Percentiles rank a stretch among this genome's conserved stretches.
These are phyloP conservation scores for Chlamydomonas sphaeroides DNA, from an alignment of 139 green algal genomes.

Conservation along the genomic window DNA sequence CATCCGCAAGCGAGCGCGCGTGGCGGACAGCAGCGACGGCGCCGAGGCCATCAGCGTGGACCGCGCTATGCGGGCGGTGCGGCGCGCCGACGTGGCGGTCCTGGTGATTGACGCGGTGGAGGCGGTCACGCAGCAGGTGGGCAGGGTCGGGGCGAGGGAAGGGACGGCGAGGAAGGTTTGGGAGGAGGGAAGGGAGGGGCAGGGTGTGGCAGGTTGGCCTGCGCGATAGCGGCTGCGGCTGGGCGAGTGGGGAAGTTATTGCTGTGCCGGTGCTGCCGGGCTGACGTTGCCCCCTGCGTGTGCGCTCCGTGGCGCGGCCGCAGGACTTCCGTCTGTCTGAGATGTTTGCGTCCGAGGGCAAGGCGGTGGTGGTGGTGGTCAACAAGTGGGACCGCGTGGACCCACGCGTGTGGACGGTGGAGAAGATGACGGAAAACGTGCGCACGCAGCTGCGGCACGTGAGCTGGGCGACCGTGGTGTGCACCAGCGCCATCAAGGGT, in stretches of 20 bases:
- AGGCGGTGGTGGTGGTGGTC: constrained; percentile 90
- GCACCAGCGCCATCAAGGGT: constrained; percentile 82
- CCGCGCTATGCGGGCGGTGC: constrained; percentile 85
- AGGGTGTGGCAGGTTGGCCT: too few species aligned
- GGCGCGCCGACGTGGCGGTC: constrained; percentile 88
- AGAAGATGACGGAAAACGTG: constrained; percentile 70
- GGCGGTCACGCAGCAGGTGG: constrained; percentile 85
- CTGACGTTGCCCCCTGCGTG: too few species aligned
- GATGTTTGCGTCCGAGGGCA: constrained; percentile 77
- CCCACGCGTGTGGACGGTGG: constrained; percentile 36
- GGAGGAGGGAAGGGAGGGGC: too few species aligned
- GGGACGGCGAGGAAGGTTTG: too few species aligned
- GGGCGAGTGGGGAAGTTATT: too few species aligned
- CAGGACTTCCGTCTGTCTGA: constrained; percentile 78
- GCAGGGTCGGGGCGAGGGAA: background rate
- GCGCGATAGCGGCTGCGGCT: too few species aligned
- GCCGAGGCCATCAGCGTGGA: constrained; percentile 86
- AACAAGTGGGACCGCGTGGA: constrained; percentile 98
- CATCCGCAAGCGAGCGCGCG: constrained; percentile 82
- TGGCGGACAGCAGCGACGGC: constrained; percentile 67
- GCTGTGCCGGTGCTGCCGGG: too few species aligned
- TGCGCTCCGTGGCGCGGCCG: background rate
- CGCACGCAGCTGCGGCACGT: constrained; percentile 84
- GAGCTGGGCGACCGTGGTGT: constrained; percentile 89
- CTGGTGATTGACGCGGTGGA: constrained; percentile 91